phyloP scores from a whole-genome alignment of 1,139 yeast genomes.

The Geotrichum australiense region DNA sequence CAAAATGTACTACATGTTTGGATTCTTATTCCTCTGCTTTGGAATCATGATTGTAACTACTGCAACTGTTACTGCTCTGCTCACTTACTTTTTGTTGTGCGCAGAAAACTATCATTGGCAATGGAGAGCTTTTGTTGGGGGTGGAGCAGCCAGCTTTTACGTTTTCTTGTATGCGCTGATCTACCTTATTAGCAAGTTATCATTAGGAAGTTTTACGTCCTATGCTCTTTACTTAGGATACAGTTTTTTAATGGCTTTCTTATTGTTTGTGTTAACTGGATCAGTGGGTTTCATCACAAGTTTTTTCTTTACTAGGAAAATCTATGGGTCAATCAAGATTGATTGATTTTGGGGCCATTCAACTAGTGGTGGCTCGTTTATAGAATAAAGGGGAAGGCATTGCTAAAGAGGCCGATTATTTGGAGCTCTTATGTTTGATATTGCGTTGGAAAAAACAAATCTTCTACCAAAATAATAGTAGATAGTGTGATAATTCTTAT shows the following conservation, averaged over 20 bases:
- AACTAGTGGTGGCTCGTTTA: too few relatives aligned
- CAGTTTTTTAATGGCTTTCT: conserved; percentile 60
- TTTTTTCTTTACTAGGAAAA: conserved; percentile 67
- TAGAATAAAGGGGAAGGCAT: too few relatives aligned
- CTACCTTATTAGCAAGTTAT: conserved; percentile 41
- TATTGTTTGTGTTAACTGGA: conserved; percentile 80
- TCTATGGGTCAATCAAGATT: conserved; percentile 79
- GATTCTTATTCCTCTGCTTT: conserved; percentile 86
- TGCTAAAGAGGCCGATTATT: too few relatives aligned
- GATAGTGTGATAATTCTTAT: too few relatives aligned
- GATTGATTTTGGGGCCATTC: too few relatives aligned
- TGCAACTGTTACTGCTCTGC: conserved; percentile 67
- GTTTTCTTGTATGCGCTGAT: conserved; percentile 77
- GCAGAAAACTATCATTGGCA: conserved; percentile 96
- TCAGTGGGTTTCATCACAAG: conserved; percentile 76
- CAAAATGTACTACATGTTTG: conserved; percentile 94
- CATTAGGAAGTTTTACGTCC: conserved; percentile 72
- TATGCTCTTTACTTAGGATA: conserved; percentile 81
- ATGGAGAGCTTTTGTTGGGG: conserved; percentile 84
- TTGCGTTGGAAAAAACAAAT: too few relatives aligned
- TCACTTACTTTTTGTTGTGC: conserved; percentile 80
- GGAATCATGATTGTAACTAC: conserved; percentile 76
- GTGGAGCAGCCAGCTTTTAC: conserved; percentile 85
- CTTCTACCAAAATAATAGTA: too few relatives aligned
- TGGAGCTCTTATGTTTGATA: too few relatives aligned